These are phyloP conservation scores for Xylariaceae sp. DNA, from an alignment of 2,329 filamentous ascomycete species.

Conservation along the genomic window DNA sequence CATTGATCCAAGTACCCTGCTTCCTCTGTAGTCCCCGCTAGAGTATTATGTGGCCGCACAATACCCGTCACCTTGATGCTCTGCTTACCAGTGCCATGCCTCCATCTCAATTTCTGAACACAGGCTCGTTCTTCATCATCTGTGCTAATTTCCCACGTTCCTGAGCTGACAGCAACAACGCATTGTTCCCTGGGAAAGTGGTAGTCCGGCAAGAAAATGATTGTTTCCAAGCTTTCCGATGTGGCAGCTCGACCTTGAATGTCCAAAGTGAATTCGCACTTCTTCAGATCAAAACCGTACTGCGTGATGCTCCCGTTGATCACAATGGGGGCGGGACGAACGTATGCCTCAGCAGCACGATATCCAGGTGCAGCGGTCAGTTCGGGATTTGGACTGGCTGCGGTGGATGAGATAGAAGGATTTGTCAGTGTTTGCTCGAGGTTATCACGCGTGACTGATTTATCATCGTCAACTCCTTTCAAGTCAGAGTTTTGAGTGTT, in stretches of 20 bases:
- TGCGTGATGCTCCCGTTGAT: slow-evolving; percentile 67
- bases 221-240: slow-evolving; percentile 65
- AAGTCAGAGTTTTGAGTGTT: slow-evolving; percentile 32
- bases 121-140: slow-evolving; percentile 66
- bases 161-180: slow-evolving; percentile 71
- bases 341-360: slow-evolving; percentile 87
- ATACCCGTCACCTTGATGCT: slow-evolving; percentile 71
- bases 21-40: slow-evolving; percentile 62
- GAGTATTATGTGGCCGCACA: slow-evolving; percentile 58
- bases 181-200: slow-evolving; percentile 79
- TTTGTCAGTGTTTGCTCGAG: slow-evolving; percentile 69
- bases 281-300: slow-evolving; percentile 79
- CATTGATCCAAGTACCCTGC: slow-evolving; percentile 74
- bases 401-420: slow-evolving; percentile 59
- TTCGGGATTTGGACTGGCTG: slow-evolving; percentile 50
- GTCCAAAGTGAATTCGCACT: slow-evolving; percentile 70
- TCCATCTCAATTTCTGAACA: slow-evolving; percentile 82
- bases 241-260: slow-evolving; percentile 59
- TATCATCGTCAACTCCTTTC: slow-evolving; percentile 47
- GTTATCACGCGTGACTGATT: slow-evolving; percentile 68
- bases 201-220: slow-evolving; percentile 83
- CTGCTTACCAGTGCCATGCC: slow-evolving; percentile 85
- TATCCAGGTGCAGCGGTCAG: slow-evolving; percentile 66
- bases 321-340: slow-evolving; percentile 76
- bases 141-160: slow-evolving; percentile 81